Evolutionary conservation across 2,329 filamentous ascomycete species (phyloP).

Genomic region (Fusarium sp.): DNA sequence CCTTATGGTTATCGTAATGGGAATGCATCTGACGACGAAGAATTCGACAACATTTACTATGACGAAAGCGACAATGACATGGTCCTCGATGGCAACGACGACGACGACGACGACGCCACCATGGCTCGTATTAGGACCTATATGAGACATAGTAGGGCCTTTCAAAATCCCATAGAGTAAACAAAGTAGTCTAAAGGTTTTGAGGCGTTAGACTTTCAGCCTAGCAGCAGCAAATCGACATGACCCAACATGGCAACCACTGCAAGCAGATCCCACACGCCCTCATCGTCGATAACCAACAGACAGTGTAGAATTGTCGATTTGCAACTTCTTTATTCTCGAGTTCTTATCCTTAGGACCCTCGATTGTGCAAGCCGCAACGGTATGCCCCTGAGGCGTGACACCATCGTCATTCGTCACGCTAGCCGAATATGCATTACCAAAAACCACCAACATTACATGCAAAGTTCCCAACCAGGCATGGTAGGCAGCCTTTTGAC

Average conservation of each 20-base stretch:
- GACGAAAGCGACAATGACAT: conserved; percentile 55
- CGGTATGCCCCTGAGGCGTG: conserved; percentile 27
- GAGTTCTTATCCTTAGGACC: conserved; percentile 9
- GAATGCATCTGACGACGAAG: conserved; percentile 68
- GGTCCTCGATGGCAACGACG: conserved; percentile 52
- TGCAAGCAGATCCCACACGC: conserved; percentile 6
- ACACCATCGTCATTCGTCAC: conserved; percentile 33
- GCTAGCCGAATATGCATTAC: conserved; percentile 30
- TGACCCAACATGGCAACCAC: conserved; percentile 1
- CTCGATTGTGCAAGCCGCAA: conserved; percentile 27
- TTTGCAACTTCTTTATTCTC: conserved; percentile 1
- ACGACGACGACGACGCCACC: conserved; percentile 50
- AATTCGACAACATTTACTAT: conserved; percentile 60
- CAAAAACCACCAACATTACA: conserved; percentile 25
- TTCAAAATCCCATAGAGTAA: conserved; percentile 18
- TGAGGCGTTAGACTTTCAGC: conserved; percentile 30
- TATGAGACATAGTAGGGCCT: conserved; percentile 52
- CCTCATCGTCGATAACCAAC: conserved; percentile 2
- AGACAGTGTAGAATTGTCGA: conserved; percentile 1
- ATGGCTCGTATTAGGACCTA: conserved; percentile 56
- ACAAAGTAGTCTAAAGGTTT: conserved; percentile 22
- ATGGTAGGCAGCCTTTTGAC: conserved; percentile 8
- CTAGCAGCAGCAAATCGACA: conserved; percentile 15
- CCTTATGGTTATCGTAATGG: conserved; percentile 66
- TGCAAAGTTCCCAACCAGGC: conserved; percentile 12